phyloP scores from a whole-genome alignment of 2,329 filamentous ascomycete genomes.

The Aspergillus fumigatus region DNA sequence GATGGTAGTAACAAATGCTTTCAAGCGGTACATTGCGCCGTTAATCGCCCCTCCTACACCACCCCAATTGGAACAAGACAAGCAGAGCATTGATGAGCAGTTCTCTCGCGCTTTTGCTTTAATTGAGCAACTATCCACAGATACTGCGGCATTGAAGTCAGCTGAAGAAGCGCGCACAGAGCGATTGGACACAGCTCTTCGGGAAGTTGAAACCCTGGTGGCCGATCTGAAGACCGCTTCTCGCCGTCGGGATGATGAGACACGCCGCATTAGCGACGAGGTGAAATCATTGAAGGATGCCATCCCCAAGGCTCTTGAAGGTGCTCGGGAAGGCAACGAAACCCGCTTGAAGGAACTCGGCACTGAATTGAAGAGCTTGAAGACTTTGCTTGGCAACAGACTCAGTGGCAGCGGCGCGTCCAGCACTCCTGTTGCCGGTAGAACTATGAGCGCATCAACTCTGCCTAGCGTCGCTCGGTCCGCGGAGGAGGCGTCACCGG shows the following conservation, averaged over 20 bases:
- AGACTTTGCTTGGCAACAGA: constrained; percentile 71
- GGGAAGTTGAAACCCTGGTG: constrained; percentile 80
- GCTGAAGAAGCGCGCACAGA: constrained; percentile 81
- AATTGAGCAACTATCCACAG: constrained; percentile 85
- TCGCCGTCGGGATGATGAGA: constrained; percentile 79
- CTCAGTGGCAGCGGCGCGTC: constrained; percentile 41
- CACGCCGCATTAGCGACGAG: constrained; percentile 79
- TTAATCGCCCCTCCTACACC: constrained; percentile 90
- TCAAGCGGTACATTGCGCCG: constrained; percentile 80
- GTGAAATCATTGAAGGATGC: constrained; percentile 75
- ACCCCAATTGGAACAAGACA: constrained; percentile 90
- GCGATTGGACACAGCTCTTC: constrained; percentile 73
- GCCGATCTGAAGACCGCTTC: constrained; percentile 75
- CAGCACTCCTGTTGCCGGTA: constrained; percentile 28
- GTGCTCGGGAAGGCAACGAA: constrained; percentile 81
- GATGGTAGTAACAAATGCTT: constrained; percentile 11
- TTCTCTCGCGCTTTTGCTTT: constrained; percentile 89
- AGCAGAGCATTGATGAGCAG: constrained; percentile 83
- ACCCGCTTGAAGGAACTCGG: constrained; percentile 77
- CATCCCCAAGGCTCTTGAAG: constrained; percentile 83
- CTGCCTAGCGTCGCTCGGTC: constrained; percentile 19
- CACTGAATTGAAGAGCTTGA: constrained; percentile 83
- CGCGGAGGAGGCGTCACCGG: constrained; percentile 17
- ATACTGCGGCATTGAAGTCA: constrained; percentile 81
- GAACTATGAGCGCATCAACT: constrained; percentile 24